These are phyloP conservation scores for Cryptococcus deneoformans DNA, from an alignment of 1,284 basidiomycete genomes.

Conservation along the genomic window DNA sequence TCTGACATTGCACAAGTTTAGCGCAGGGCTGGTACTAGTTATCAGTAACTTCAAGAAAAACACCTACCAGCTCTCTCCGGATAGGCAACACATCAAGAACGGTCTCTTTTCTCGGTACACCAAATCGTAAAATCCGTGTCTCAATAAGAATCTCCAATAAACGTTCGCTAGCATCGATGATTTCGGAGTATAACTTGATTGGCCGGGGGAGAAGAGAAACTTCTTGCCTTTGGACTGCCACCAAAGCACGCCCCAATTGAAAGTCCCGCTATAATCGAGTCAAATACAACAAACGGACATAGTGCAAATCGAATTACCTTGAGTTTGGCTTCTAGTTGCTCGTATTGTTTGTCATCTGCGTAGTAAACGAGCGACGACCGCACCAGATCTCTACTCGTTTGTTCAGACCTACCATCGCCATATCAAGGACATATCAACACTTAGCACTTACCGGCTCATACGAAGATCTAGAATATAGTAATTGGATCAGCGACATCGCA, in stretches of 20 bases:
- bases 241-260: slow-evolving; percentile 30
- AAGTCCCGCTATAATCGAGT: slow-evolving; percentile 25
- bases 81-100: slow-evolving; percentile 52
- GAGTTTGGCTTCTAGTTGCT: slow-evolving; percentile 26
- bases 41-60: neutral
- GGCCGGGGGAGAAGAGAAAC: slow-evolving; percentile 52
- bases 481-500: neutral
- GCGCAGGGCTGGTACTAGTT: neutral
- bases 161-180: slow-evolving; percentile 46
- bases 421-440: too few species aligned
- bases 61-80: slow-evolving; percentile 50
- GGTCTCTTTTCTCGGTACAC: slow-evolving; percentile 45
- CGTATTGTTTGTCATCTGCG: slow-evolving; percentile 35
- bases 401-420: neutral
- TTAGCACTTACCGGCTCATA: slow-evolving; percentile 34
- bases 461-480: slow-evolving; percentile 26
- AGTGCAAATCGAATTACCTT: slow-evolving; percentile 13
- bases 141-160: slow-evolving; percentile 49
- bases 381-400: slow-evolving; percentile 29
- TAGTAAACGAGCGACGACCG: slow-evolving; percentile 43
- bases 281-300: neutral
- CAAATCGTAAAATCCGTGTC: slow-evolving; percentile 49
- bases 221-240: slow-evolving; percentile 47
- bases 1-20: slow-evolving; percentile 11
- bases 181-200: slow-evolving; percentile 45